Percentiles rank a stretch among this genome's conserved stretches.
These are phyloP conservation scores for Peronospora destructor DNA, from an alignment of 352 stramenopile genomes.

Conservation along the genomic window DNA sequence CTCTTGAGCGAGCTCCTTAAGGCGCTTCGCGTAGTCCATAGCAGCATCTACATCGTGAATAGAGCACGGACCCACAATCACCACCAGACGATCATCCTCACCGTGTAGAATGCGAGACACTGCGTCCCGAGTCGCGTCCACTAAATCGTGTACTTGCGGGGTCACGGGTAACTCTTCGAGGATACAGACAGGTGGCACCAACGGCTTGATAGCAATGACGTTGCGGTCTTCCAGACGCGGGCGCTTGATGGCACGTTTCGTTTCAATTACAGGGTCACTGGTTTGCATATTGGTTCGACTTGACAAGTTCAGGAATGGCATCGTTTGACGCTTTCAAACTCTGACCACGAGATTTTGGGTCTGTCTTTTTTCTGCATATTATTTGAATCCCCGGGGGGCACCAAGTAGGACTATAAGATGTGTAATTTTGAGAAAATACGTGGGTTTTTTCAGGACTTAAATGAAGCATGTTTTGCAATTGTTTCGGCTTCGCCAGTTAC, in stretches of 20 bases:
- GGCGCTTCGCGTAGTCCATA: conserved; percentile 61
- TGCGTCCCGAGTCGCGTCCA: conserved; percentile 41
- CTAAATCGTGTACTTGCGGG: conserved; percentile 55
- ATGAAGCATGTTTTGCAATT: too few species aligned
- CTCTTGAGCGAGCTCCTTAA: conserved; percentile 51
- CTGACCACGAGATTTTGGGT: conserved; percentile 12
- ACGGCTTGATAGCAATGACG: conserved; percentile 61
- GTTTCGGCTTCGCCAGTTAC: too few species aligned
- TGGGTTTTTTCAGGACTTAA: too few species aligned
- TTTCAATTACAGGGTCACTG: conserved; percentile 23
- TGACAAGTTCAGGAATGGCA: conserved; percentile 25
- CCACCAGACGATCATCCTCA: conserved; percentile 62
- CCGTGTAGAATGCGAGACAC: conserved; percentile 59
- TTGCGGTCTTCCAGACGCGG: conserved; percentile 65
- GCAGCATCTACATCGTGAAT: conserved; percentile 75
- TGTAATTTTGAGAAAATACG: too few species aligned
- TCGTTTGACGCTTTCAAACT: conserved; percentile 2
- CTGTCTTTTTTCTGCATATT: neutral
- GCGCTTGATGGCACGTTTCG: conserved; percentile 45
- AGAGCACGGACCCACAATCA: conserved; percentile 74
- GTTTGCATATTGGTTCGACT: conserved; percentile 18
- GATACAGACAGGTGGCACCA: conserved; percentile 60
- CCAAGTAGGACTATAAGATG: too few species aligned
- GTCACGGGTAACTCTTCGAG: conserved; percentile 72
- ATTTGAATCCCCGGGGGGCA: conserved; percentile 1